Base-by-base conservation (phyloP, 2,329 filamentous ascomycete genomes). In the Paraphoma chrysanthemicola region DNA sequence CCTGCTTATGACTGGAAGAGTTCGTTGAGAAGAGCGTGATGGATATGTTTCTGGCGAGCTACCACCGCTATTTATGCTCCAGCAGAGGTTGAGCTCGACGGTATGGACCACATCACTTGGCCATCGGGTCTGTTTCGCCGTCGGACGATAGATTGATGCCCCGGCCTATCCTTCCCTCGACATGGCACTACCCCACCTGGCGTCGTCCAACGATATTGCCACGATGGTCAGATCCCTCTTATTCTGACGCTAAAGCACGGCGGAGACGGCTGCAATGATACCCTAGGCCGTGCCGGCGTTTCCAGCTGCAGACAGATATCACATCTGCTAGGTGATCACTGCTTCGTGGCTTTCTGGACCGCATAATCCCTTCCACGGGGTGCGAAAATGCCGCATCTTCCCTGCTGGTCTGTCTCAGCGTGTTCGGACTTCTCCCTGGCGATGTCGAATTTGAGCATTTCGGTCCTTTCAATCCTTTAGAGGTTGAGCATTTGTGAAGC, bases 261-360 rank as follows among this genome's bases (percentile, higher is more conserved):
- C 71, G 72, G 67, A 75, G 70, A 74, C 72, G 68, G 73, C 72
- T 78, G 76, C 75, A 76, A 78, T 79, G 77, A 75, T 70, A 78
- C 77, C 76, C 72, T 78, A 77, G 76, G 67, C 73, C 68, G 70
- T 76, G 69, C 76, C 68, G 76, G 71, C 71, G 72, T 71, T 54
- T 73, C 72, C 72, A 76, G 72, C 72, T 77, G 78, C 77, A 78
- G 70, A 74, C 59, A 71, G 68, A 71, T 75, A 78, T 77, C 76
- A 77, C 74, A 77, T 72, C 60, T 74, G 65, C 71, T 74, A 74
- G 70, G 71, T 67, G 73, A 73, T 75, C 67, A 71, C 69, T 65
- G 67, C 65, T 63, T 77, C 75, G 79, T 82, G 79, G 79, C 78
- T 78, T 74, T 71, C 56, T 73, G 66, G 63, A 77, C 76, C 74